Conservation (phyloP, 2,329 filamentous ascomycete genomes). For the Amesomyces nigricolor region DNA sequence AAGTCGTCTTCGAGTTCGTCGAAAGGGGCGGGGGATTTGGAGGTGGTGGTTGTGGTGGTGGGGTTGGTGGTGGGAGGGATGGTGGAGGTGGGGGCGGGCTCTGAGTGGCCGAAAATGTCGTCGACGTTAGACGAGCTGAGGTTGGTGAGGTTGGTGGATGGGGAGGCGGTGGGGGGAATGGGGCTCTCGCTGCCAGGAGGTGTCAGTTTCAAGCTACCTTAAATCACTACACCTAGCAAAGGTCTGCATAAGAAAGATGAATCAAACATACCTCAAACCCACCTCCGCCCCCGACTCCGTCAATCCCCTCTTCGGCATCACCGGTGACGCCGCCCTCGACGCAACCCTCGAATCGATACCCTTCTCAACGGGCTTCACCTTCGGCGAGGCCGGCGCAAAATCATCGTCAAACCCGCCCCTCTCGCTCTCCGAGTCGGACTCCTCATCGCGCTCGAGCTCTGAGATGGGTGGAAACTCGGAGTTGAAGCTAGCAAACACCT, state of each 20-base stretch:
- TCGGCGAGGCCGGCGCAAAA: constrained; percentile 63
- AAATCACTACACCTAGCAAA: not conserved
- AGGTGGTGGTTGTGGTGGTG: constrained; percentile 25
- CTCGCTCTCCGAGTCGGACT: constrained; percentile 76
- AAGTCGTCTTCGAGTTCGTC: constrained; percentile 77
- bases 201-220: constrained; percentile 10
- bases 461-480: constrained; percentile 90
- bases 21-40: constrained; percentile 50
- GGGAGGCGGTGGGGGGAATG: constrained; percentile 11
- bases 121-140: constrained; percentile 27
- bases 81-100: constrained; percentile 26
- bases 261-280: constrained; percentile 21
- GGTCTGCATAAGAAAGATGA: not conserved
- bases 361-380: constrained; percentile 30
- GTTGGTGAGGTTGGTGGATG: constrained; percentile 16
- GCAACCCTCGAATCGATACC: constrained; percentile 28
- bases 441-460: constrained; percentile 75
- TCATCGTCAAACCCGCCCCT: constrained; percentile 88
- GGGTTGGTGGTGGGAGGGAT: constrained; percentile 24
- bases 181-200: constrained; percentile 21
- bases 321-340: constrained; percentile 26
- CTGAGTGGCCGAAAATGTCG: constrained; percentile 38
- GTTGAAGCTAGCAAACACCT: constrained; percentile 51
- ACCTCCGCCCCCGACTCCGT: constrained; percentile 19
- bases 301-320: constrained; percentile 20